Evolutionary conservation across 2,329 filamentous ascomycete species (phyloP), one percentile per base, ranked within the genome.

Genomic region (Chrysosporium queenslandicum): DNA sequence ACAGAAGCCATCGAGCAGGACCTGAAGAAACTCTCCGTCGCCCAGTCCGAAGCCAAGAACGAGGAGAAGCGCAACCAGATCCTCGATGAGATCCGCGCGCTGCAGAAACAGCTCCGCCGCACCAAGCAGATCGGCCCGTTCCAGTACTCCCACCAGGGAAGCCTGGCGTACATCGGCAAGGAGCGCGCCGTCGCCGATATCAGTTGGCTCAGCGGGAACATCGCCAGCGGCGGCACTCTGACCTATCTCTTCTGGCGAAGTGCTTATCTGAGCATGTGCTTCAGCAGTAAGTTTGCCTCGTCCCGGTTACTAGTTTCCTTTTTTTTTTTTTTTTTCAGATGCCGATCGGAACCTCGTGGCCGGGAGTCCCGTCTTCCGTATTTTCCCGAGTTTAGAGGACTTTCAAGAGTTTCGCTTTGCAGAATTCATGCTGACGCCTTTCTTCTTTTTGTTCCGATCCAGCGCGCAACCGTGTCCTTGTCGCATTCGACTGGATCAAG

Each of bases 181-280:
- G 92, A 98, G 70, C 91, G 91, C 79, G 92, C 92, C 46, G 92
- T 98, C 54, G 92, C 92, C 57, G 92, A 98, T 73, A 88, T 98
- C 64, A 87, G 83, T 68, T 98, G 92, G 91, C 83, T 94, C 75
- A 94, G 92, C 64, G 92, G 92, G 60, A 98, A 97, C 76, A 80
- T 98, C 63, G 91, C 92, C 56, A 87, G 85, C 42, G 92, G 91
- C 67, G 92, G 92, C 67, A 87, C 85, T 64, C 76, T 97, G 72
- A 98, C 92, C 53, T 98, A 94, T 75, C 80, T 96, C 61, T 98
- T 98, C 82, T 98, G 92, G 92, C 81, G 90, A 69, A 94, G 87
- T 67, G 92, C 91, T 52, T 98, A 98, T 72, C 77, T 98, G 70
- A 96, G 88, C 78, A 98, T 98, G 92, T 96, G 91, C 81, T 98